phyloP scores from a whole-genome alignment of 2,329 filamentous ascomycete species.

The Sarocladium brachiariae region DNA sequence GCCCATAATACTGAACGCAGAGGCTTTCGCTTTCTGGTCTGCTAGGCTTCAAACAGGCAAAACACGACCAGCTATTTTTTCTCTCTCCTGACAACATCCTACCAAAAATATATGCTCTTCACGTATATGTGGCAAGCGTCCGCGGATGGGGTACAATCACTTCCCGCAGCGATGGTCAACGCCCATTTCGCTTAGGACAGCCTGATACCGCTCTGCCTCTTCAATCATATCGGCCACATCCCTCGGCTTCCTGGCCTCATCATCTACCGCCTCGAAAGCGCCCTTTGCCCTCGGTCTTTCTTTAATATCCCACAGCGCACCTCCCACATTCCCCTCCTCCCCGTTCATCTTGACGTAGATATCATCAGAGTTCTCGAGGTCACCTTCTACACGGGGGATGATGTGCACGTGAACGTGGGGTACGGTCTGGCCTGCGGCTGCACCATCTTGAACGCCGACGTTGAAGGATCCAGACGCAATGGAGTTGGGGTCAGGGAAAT shows the following conservation, averaged over 20 bases:
- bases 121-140: neutral
- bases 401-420: conserved; percentile 90
- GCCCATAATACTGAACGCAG: too few relatives aligned
- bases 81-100: too few relatives aligned
- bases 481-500: conserved; percentile 41
- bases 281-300: conserved; percentile 37
- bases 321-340: conserved; percentile 77
- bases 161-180: conserved; percentile 15
- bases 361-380: conserved; percentile 51
- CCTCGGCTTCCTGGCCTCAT: conserved; percentile 60
- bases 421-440: conserved; percentile 87
- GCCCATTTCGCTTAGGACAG: conserved; percentile 38
- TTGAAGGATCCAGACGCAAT: conserved; percentile 62
- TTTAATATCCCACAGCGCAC: conserved; percentile 54
- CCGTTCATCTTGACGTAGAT: conserved; percentile 79
- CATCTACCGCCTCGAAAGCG: conserved; percentile 63
- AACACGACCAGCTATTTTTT: too few relatives aligned
- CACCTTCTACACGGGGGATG: conserved; percentile 62
- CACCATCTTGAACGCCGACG: conserved; percentile 89
- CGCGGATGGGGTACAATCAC: neutral
- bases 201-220: conserved; percentile 65
- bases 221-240: conserved; percentile 67
- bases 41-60: too few relatives aligned
- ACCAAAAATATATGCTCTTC: too few relatives aligned
- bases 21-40: too few relatives aligned